These are phyloP conservation scores for Candida namnaoensis DNA, from an alignment of 805 yeast genomes.

Conservation along the genomic window DNA sequence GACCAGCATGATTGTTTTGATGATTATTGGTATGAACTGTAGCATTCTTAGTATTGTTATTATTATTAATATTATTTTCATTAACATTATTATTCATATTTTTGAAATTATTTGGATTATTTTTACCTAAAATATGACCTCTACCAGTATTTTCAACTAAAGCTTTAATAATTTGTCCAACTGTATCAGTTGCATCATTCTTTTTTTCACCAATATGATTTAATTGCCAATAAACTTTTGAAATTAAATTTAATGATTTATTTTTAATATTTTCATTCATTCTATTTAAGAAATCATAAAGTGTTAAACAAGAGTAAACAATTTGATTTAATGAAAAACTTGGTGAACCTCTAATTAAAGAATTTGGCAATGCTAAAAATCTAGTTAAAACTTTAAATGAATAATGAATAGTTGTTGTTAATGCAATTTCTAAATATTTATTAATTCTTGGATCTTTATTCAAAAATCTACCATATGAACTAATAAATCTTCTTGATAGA, in stretches of 20 bases:
- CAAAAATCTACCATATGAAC: conserved; percentile 19
- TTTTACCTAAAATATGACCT: not conserved
- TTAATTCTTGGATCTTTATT: conserved; percentile 14
- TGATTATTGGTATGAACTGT: no score
- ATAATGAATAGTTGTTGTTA: conserved; percentile 34
- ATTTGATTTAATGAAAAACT: conserved; percentile 40
- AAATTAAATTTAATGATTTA: conserved; percentile 35
- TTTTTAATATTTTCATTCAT: conserved; percentile 30
- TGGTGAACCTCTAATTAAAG: conserved; percentile 47
- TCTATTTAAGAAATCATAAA: conserved; percentile 36
- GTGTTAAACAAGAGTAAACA: conserved; percentile 44
- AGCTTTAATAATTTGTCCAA: conserved; percentile 44
- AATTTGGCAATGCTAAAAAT: conserved; percentile 33
- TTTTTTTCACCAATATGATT: conserved; percentile 46
- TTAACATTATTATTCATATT: no score
- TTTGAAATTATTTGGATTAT: no score
- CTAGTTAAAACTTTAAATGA: conserved; percentile 36
- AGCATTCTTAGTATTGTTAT: no score
- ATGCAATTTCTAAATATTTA: conserved; percentile 19
- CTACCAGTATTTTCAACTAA: conserved; percentile 29
- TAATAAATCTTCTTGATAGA: conserved; percentile 27
- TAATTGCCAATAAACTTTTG: conserved; percentile 50
- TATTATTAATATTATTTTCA: no score
- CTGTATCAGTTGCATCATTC: conserved; percentile 53
- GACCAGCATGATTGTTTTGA: no score